A percentile compares a stretch with the other conserved stretches of the same genome.
phyloP scores from a whole-genome alignment of 352 stramenopile genomes.

The Phytopythium ostracodes region DNA sequence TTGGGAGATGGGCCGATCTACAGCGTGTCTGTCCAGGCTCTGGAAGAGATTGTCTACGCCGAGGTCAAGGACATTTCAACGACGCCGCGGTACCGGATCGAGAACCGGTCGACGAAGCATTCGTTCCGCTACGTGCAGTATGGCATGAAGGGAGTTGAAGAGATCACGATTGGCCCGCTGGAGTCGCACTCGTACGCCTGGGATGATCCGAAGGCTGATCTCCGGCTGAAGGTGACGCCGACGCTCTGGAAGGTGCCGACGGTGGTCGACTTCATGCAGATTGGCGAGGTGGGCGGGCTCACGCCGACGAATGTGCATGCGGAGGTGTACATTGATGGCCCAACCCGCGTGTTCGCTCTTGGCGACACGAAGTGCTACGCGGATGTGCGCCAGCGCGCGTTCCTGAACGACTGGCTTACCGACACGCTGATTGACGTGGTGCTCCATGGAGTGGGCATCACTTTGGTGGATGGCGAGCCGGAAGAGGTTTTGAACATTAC shows the following conservation, averaged over 20 bases:
- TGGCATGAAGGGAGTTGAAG: slow-evolving; percentile 49
- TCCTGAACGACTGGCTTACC: slow-evolving; percentile 71
- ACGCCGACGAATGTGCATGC: slow-evolving; percentile 53
- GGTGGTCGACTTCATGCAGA: slow-evolving; percentile 69
- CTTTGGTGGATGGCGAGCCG: slow-evolving; percentile 70
- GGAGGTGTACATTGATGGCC: slow-evolving; percentile 85
- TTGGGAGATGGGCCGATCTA: slow-evolving; percentile 73
- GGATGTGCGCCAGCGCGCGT: slow-evolving; percentile 44
- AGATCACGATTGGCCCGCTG: slow-evolving; percentile 62
- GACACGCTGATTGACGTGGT: slow-evolving; percentile 71
- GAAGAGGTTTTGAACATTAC: slow-evolving; percentile 85
- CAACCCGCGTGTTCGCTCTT: slow-evolving; percentile 74
- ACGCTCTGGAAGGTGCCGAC: slow-evolving; percentile 66
- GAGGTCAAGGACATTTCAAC: slow-evolving; percentile 66
- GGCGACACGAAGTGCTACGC: slow-evolving; percentile 66
- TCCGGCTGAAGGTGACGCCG: slow-evolving; percentile 57
- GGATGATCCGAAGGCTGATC: slow-evolving; percentile 60
- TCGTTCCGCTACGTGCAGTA: slow-evolving; percentile 76
- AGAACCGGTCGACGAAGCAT: slow-evolving; percentile 76
- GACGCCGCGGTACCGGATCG: slow-evolving; percentile 73
- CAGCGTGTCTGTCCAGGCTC: slow-evolving; percentile 55
- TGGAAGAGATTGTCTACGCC: slow-evolving; percentile 67
- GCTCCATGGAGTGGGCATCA: slow-evolving; percentile 73
- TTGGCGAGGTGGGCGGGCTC: slow-evolving; percentile 54
- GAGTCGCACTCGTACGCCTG: slow-evolving; percentile 80